Conservation (phyloP, 768 basidiomycete genomes). For the Kwoniella sp. region DNA sequence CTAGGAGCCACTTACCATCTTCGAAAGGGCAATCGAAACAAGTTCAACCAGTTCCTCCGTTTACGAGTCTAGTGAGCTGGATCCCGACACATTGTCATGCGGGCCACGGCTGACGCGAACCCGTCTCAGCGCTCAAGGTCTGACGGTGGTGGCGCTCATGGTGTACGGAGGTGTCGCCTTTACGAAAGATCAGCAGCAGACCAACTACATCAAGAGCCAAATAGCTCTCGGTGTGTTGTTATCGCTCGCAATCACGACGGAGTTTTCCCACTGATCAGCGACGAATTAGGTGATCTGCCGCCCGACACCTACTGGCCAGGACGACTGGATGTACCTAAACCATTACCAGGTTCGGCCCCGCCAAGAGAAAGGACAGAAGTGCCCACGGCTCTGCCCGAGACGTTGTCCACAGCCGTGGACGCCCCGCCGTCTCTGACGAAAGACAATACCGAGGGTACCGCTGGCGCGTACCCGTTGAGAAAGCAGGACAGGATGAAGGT, state of each 20-base stretch:
- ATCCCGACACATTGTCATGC: neutral
- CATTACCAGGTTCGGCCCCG: neutral
- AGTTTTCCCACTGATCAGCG: neutral
- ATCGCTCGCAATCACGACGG: too few species aligned
- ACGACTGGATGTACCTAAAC: conserved; percentile 16
- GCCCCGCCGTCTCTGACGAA: conserved; percentile 13
- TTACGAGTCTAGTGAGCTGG: conserved; percentile 43
- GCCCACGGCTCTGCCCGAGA: conserved; percentile 6
- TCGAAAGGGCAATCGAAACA: conserved; percentile 41
- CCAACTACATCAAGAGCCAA: conserved; percentile 26
- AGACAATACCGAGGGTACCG: conserved; percentile 8
- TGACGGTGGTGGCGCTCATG: conserved; percentile 47
- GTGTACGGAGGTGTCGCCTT: conserved; percentile 36
- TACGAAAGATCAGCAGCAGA: conserved; percentile 29
- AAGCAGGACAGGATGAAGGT: conserved; percentile 33
- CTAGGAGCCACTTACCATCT: conserved; percentile 38
- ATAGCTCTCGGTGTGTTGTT: conserved; percentile 22
- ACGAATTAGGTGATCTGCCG: conserved; percentile 44
- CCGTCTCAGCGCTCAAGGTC: conserved; percentile 38
- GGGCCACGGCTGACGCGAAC: neutral
- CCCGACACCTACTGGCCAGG: conserved; percentile 29
- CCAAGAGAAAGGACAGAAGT: conserved; percentile 1
- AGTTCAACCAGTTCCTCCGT: conserved; percentile 44
- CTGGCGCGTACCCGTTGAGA: conserved; percentile 27
- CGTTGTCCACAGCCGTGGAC: conserved; percentile 13